These are phyloP conservation scores for Vaccinium vitisidaea DNA, from an alignment of 148 eudicot genomes.

Conservation along the genomic window DNA sequence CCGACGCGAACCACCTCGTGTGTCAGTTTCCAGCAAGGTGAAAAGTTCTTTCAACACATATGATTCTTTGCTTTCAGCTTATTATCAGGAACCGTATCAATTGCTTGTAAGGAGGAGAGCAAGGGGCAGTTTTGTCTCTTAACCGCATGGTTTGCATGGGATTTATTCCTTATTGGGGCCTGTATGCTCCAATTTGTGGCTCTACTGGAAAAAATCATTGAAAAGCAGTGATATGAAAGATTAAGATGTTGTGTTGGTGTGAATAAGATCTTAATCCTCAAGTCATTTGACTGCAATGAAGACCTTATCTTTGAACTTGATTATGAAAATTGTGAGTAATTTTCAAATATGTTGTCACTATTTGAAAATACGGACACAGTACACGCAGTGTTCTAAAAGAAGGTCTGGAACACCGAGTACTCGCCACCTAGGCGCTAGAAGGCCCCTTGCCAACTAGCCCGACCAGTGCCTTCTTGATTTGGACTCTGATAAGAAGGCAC, in stretches of 20 bases:
- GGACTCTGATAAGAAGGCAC: background rate
- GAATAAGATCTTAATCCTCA: background rate
- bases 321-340: background rate
- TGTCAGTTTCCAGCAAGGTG: background rate
- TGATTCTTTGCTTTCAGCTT: background rate
- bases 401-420: too few species aligned
- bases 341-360: background rate
- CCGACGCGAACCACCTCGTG: background rate
- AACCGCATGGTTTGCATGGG: background rate
- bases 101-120: background rate
- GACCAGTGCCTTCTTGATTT: too few species aligned
- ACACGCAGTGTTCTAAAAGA: background rate
- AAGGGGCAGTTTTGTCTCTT: background rate
- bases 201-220: background rate
- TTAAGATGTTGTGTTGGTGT: background rate
- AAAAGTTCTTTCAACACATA: background rate
- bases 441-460: too few species aligned
- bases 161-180: background rate
- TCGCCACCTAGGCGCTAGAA: too few species aligned
- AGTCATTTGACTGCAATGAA: background rate
- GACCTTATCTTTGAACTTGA: background rate
- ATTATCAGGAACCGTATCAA: background rate
- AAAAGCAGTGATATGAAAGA: background rate
- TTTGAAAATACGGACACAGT: background rate
- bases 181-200: background rate